A percentile compares a stretch with the other conserved stretches of the same genome.
These are phyloP conservation scores for Discostella stelligera DNA, from an alignment of 352 stramenopile species.

Conservation along the genomic window DNA sequence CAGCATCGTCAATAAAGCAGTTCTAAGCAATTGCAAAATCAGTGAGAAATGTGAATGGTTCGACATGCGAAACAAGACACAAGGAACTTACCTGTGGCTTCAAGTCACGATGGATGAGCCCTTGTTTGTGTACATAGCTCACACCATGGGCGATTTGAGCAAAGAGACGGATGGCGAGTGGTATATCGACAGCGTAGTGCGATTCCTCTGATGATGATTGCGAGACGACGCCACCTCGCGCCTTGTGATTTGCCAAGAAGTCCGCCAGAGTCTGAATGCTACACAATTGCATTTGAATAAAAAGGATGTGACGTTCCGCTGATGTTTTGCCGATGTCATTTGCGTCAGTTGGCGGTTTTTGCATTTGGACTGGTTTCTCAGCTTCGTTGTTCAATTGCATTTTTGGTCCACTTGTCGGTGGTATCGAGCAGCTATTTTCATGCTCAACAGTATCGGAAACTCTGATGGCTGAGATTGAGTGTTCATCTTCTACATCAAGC, in stretches of 20 bases:
- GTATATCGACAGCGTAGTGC: slow-evolving; percentile 66
- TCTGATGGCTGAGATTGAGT: slow-evolving; percentile 27
- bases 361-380: slow-evolving; percentile 20
- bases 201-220: slow-evolving; percentile 19
- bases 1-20: slow-evolving; percentile 81
- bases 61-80: slow-evolving; percentile 1
- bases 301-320: slow-evolving; percentile 58
- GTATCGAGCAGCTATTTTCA: slow-evolving; percentile 4
- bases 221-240: slow-evolving; percentile 45
- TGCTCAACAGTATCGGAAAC: slow-evolving; percentile 33
- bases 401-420: slow-evolving; percentile 1
- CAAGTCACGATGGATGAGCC: slow-evolving; percentile 81
- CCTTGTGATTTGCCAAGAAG: slow-evolving; percentile 65
- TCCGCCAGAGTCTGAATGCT: slow-evolving; percentile 75
- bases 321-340: slow-evolving; percentile 21
- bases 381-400: slow-evolving; percentile 6
- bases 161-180: slow-evolving; percentile 78
- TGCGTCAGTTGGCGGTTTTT: slow-evolving; percentile 7
- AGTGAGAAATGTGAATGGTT: not conserved
- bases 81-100: slow-evolving; percentile 66
- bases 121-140: slow-evolving; percentile 79
- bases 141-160: slow-evolving; percentile 77
- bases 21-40: slow-evolving; percentile 44
- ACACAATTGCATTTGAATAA: slow-evolving; percentile 85
- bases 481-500: slow-evolving; percentile 25